A percentile compares a stretch with the other conserved stretches of the same genome.
Evolutionary conservation across 805 yeast species (phyloP).

Genomic region (Diddensiella transvaalensis): DNA sequence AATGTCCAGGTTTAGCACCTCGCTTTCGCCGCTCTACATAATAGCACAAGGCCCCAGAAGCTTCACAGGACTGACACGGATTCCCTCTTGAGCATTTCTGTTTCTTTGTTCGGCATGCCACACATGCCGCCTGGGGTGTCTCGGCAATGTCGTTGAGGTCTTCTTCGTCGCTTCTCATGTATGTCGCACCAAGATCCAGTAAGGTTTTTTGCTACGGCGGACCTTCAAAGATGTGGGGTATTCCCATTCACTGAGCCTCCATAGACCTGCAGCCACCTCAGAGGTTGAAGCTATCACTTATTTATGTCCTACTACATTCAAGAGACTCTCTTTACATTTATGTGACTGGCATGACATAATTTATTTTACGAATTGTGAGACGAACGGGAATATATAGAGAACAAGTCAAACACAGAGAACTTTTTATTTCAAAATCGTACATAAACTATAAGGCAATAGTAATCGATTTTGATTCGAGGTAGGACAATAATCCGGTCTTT

Average conservation of each 20-base stretch:
- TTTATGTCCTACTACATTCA: too few relatives aligned
- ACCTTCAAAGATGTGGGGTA: background rate
- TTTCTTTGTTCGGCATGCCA: constrained; percentile 14
- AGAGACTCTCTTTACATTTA: too few relatives aligned
- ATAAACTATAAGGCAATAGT: constrained; percentile 6
- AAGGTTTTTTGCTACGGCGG: too few relatives aligned
- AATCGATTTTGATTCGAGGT: constrained; percentile 8
- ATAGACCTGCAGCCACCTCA: too few relatives aligned
- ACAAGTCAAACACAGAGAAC: too few relatives aligned
- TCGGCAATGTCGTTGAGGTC: constrained; percentile 1
- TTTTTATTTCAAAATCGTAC: too few relatives aligned
- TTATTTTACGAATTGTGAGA: too few relatives aligned
- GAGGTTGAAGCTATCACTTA: too few relatives aligned
- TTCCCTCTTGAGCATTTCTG: constrained; percentile 17
- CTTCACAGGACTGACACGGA: constrained; percentile 15
- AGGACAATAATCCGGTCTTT: constrained; percentile 7
- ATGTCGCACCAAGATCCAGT: too few relatives aligned
- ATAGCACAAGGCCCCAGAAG: constrained; percentile 9
- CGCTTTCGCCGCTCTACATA: constrained; percentile 11
- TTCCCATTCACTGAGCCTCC: too few relatives aligned
- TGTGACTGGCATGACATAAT: too few relatives aligned
- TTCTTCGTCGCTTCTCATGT: constrained; percentile 7
- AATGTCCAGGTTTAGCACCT: constrained; percentile 10
- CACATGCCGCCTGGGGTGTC: constrained; percentile 10
- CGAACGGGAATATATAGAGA: too few relatives aligned